Evolutionary conservation across 1,284 basidiomycete species (phyloP).

Genomic region (Ceratobasidium papillatum): DNA sequence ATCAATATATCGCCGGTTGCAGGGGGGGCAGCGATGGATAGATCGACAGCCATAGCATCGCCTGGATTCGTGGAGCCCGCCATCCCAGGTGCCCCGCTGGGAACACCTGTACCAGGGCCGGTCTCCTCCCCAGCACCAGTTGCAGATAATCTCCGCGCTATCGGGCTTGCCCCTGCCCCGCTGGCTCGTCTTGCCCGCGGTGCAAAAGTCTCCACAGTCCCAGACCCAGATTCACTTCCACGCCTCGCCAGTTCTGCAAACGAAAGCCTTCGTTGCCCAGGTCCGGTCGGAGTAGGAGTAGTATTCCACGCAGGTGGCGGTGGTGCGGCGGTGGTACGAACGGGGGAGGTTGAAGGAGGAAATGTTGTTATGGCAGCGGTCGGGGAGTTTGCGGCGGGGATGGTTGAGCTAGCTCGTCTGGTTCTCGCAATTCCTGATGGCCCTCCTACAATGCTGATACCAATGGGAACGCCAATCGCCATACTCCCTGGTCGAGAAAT

Average conservation of each 20-base stretch:
- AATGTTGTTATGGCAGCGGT: background rate
- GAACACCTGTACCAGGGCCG: background rate
- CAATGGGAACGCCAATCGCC: background rate
- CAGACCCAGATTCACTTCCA: slow-evolving; percentile 6
- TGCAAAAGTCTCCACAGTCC: background rate
- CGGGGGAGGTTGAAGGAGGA: background rate
- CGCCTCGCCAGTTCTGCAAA: slow-evolving; percentile 36
- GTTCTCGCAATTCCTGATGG: slow-evolving; percentile 7
- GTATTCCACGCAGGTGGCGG: slow-evolving; percentile 13
- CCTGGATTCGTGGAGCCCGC: background rate
- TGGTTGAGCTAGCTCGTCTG: background rate
- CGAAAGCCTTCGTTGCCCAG: slow-evolving; percentile 4
- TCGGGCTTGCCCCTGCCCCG: background rate
- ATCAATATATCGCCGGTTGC: slow-evolving; percentile 1
- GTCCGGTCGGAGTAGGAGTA: background rate
- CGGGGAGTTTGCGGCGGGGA: background rate
- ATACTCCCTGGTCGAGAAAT: background rate
- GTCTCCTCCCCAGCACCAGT: background rate
- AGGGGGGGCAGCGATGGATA: background rate
- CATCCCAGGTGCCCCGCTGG: background rate
- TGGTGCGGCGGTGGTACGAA: background rate
- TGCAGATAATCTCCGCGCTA: background rate
- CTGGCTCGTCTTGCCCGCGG: background rate
- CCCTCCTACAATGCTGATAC: background rate
- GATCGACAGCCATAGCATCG: slow-evolving; percentile 11